A percentile compares a stretch with the other conserved stretches of the same genome.
These are phyloP conservation scores for Neopestalotiopsis rosae DNA, from an alignment of 2,329 filamentous ascomycete genomes.

Conservation along the genomic window DNA sequence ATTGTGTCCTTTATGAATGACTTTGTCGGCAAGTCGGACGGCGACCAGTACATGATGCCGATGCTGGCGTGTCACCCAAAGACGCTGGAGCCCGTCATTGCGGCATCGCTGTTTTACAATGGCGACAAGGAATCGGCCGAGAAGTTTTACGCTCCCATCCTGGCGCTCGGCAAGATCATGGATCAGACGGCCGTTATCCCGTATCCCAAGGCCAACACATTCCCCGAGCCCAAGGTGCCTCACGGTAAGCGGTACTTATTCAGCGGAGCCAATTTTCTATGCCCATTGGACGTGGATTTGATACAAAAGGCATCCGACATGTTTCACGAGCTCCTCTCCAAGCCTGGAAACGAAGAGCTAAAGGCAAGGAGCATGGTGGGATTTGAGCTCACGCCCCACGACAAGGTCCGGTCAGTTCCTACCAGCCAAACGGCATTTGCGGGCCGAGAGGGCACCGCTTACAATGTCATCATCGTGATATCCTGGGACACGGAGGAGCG, in stretches of 20 bases:
- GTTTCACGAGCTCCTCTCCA: conserved; percentile 30
- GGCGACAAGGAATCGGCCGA: conserved; percentile 16
- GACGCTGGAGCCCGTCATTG: conserved; percentile 19
- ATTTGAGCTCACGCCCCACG: conserved; percentile 48
- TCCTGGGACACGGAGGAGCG: conserved; percentile 45
- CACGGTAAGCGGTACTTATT: conserved; percentile 43
- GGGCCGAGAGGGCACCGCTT: conserved; percentile 46
- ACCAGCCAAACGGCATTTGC: conserved; percentile 48
- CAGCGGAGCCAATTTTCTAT: conserved; percentile 49
- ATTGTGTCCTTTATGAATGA: conserved; percentile 38
- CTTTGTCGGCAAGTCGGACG: conserved; percentile 31
- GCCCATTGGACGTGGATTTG: conserved; percentile 43
- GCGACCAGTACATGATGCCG: conserved; percentile 22
- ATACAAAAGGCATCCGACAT: conserved; percentile 35
- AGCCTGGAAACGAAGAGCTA: conserved; percentile 27
- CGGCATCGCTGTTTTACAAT: conserved; percentile 17
- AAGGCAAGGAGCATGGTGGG: conserved; percentile 39
- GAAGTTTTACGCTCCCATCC: conserved; percentile 12
- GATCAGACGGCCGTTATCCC: conserved; percentile 14
- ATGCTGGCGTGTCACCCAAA: conserved; percentile 35
- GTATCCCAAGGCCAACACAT: conserved; percentile 36
- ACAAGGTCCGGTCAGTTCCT: conserved; percentile 40
- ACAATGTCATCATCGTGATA: conserved; percentile 46
- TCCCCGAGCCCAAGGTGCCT: conserved; percentile 45
- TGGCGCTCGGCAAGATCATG: conserved; percentile 14